These are phyloP conservation scores for Colletotrichum neosansevieriae DNA, from an alignment of 2,329 filamentous ascomycete genomes.

Conservation along the genomic window DNA sequence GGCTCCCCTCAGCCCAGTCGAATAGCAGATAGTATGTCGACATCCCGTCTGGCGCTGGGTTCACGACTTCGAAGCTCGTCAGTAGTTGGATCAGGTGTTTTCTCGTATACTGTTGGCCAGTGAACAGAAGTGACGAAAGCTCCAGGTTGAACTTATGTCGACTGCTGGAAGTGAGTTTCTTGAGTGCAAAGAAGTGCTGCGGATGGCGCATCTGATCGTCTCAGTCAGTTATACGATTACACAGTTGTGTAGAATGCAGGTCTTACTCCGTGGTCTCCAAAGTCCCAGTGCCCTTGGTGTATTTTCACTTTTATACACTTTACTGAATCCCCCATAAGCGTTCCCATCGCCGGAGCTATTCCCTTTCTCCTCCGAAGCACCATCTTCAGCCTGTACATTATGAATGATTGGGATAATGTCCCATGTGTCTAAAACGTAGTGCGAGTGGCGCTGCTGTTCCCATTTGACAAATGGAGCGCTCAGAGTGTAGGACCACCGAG, in stretches of 20 bases:
- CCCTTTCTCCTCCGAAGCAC: background rate
- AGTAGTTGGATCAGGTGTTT: slow-evolving; percentile 28
- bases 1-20: slow-evolving; percentile 28
- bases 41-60: background rate
- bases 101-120: background rate
- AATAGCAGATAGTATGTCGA: slow-evolving; percentile 24
- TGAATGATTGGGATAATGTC: slow-evolving; percentile 23
- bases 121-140: slow-evolving; percentile 4
- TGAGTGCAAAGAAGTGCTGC: slow-evolving; percentile 23
- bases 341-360: background rate
- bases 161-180: slow-evolving; percentile 29
- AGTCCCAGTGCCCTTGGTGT: slow-evolving; percentile 23
- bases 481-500: slow-evolving; percentile 6
- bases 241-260: background rate
- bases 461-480: slow-evolving; percentile 15
- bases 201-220: slow-evolving; percentile 22
- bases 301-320: slow-evolving; percentile 31
- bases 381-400: background rate
- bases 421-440: slow-evolving; percentile 19
- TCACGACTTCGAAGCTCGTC: slow-evolving; percentile 19
- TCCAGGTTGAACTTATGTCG: slow-evolving; percentile 8
- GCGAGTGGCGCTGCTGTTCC: background rate
- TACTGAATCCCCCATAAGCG: slow-evolving; percentile 22
- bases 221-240: background rate
- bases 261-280: slow-evolving; percentile 29